Evolutionary conservation across 176 grass and related monocot species (phyloP).

Genomic region (Eleusine coracana): DNA sequence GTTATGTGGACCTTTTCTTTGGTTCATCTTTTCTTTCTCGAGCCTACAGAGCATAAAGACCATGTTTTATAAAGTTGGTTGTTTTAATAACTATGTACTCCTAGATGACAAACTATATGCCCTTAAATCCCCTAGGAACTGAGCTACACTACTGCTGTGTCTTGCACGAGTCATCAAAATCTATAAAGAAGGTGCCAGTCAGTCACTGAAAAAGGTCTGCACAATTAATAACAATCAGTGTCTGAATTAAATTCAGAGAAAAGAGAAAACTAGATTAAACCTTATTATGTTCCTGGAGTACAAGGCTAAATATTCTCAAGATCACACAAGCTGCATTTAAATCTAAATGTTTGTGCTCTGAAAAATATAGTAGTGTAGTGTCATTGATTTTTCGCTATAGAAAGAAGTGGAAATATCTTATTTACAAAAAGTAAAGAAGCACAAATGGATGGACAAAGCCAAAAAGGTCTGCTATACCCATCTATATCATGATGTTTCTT

Average conservation of each 20-base stretch:
- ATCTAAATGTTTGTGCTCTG: neutral
- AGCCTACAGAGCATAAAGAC: neutral
- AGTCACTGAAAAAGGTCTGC: neutral
- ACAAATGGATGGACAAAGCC: neutral
- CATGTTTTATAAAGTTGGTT: neutral
- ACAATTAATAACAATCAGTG: neutral
- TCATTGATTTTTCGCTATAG: neutral
- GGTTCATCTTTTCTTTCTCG: conserved; percentile 19
- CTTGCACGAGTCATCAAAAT: neutral
- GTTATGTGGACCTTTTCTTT: neutral
- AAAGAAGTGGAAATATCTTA: neutral
- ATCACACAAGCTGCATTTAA: neutral
- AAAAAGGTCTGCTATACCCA: neutral
- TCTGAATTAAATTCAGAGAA: neutral
- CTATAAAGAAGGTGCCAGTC: neutral
- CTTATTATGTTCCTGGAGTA: neutral
- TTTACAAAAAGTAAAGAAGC: neutral
- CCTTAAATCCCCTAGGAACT: neutral
- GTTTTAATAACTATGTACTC: neutral
- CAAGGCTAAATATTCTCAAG: neutral
- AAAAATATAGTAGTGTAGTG: neutral
- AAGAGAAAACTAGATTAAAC: neutral
- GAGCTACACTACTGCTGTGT: neutral
- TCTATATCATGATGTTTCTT: neutral
- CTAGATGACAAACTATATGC: conserved; percentile 9